Percentiles rank a stretch among this genome's conserved stretches.
Evolutionary conservation across 345 rosid species (phyloP).

Genomic region (Citrus hindsii): DNA sequence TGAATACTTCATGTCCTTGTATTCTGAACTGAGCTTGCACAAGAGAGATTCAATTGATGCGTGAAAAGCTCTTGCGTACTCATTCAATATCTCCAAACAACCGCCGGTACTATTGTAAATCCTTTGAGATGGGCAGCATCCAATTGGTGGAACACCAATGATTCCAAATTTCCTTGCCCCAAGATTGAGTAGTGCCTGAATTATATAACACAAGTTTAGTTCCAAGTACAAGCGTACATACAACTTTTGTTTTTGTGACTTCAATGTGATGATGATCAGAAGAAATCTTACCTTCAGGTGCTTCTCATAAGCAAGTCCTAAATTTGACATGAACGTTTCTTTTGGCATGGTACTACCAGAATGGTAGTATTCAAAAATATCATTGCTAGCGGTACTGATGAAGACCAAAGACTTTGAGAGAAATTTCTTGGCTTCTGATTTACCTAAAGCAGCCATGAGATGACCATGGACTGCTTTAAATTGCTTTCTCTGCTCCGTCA

Average conservation of each 20-base stretch:
- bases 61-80: constrained; percentile 31
- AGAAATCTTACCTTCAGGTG: constrained; percentile 33
- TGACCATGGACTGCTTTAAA: constrained; percentile 13
- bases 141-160: constrained; percentile 45
- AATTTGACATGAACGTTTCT: constrained; percentile 29
- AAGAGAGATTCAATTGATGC: constrained; percentile 17
- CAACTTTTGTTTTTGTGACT: background rate
- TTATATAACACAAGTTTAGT: background rate
- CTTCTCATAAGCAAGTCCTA: constrained; percentile 30
- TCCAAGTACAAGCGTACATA: background rate
- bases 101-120: constrained; percentile 26
- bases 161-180: constrained; percentile 56
- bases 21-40: constrained; percentile 37
- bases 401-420: constrained; percentile 40
- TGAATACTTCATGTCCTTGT: constrained; percentile 36
- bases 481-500: constrained; percentile 40
- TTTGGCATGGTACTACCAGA: constrained; percentile 19
- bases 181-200: constrained; percentile 34
- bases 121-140: constrained; percentile 62
- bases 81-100: constrained; percentile 44
- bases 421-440: constrained; percentile 15
- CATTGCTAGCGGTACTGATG: constrained; percentile 57
- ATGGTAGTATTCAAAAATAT: constrained; percentile 31
- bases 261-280: background rate
- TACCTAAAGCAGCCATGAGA: constrained; percentile 23